A percentile compares a stretch with the other conserved stretches of the same genome.
Conservation (phyloP, 768 basidiomycete species). For the Trametes sanguinea region DNA sequence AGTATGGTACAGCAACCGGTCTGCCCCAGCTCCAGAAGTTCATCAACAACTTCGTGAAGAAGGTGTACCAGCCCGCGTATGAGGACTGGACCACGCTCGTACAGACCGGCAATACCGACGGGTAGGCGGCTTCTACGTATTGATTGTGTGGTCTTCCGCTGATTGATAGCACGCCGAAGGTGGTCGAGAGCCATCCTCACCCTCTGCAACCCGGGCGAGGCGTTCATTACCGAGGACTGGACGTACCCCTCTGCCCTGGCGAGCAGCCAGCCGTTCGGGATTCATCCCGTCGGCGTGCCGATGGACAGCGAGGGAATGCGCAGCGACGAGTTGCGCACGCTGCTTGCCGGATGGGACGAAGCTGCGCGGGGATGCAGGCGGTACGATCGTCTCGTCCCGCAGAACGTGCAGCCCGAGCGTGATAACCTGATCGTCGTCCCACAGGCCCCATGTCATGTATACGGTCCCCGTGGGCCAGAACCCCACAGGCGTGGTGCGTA, state of each 20-base stretch:
- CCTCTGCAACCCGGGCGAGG: slow-evolving; percentile 68
- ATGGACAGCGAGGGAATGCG: slow-evolving; percentile 77
- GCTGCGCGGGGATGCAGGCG: slow-evolving; percentile 54
- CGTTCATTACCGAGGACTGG: slow-evolving; percentile 66
- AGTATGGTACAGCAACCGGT: slow-evolving; percentile 63
- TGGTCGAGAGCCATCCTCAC: slow-evolving; percentile 61
- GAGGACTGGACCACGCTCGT: slow-evolving; percentile 57
- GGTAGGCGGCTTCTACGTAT: slow-evolving; percentile 28
- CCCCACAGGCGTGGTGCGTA: slow-evolving; percentile 69
- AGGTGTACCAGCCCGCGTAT: slow-evolving; percentile 61
- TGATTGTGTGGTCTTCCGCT: background rate
- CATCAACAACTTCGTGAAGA: slow-evolving; percentile 55
- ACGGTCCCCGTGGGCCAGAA: slow-evolving; percentile 85
- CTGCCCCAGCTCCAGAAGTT: slow-evolving; percentile 57
- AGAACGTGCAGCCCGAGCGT: background rate
- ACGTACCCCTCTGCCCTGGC: slow-evolving; percentile 66
- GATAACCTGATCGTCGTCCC: slow-evolving; percentile 2
- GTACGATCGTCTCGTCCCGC: slow-evolving; percentile 34
- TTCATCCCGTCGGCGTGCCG: slow-evolving; percentile 54
- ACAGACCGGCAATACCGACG: slow-evolving; percentile 74
- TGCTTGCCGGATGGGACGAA: slow-evolving; percentile 70
- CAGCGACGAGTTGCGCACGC: slow-evolving; percentile 55
- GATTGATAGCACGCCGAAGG: slow-evolving; percentile 27
- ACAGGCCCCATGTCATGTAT: slow-evolving; percentile 71
- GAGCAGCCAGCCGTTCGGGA: slow-evolving; percentile 38